These are phyloP conservation scores for Leccinum olivaceopallidum DNA, from an alignment of 768 basidiomycete genomes.

Conservation along the genomic window DNA sequence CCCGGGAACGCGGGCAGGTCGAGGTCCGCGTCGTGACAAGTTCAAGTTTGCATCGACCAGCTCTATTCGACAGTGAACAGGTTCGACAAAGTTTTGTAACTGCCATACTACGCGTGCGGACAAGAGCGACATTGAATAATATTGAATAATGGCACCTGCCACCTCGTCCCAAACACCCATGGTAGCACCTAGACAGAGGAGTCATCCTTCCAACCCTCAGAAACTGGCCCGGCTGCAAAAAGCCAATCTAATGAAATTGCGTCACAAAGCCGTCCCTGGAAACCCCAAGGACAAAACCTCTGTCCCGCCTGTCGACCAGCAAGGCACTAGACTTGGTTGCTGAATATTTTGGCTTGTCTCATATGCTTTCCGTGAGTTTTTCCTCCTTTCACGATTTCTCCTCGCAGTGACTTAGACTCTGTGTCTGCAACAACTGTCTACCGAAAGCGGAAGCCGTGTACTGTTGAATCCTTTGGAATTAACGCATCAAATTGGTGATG, in stretches of 20 bases:
- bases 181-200: slow-evolving; percentile 28
- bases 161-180: slow-evolving; percentile 23
- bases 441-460: slow-evolving; percentile 23
- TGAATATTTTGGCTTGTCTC: slow-evolving; percentile 20
- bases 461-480: slow-evolving; percentile 53
- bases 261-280: slow-evolving; percentile 63
- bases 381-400: not conserved
- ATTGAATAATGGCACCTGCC: no score
- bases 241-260: slow-evolving; percentile 72
- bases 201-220: slow-evolving; percentile 48
- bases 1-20: no score
- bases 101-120: no score
- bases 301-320: no score
- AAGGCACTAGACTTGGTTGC: slow-evolving; percentile 60
- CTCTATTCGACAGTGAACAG: no score
- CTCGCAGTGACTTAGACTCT: not conserved
- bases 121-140: no score
- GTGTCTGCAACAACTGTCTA: no score
- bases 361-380: slow-evolving; percentile 16
- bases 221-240: slow-evolving; percentile 56
- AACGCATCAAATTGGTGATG: slow-evolving; percentile 55
- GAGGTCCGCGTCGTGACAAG: no score
- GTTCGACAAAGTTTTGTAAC: no score
- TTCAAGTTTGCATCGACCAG: no score
- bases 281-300: slow-evolving; percentile 54